phyloP scores from a whole-genome alignment of 2,329 filamentous ascomycete species.

The Trichoderma polysporum region DNA sequence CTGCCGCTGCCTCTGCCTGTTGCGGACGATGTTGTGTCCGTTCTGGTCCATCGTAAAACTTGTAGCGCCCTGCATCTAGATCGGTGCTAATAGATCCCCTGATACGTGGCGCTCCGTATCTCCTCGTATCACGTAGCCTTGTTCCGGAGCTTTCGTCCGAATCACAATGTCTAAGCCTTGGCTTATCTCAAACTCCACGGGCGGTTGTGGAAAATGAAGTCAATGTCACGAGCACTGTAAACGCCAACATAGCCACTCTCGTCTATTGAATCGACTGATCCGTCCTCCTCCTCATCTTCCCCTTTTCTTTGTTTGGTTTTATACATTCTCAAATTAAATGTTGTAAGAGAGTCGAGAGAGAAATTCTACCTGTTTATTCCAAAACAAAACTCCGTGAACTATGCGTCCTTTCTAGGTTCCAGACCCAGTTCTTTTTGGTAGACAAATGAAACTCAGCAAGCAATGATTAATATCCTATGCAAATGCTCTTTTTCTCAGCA shows the following conservation, averaged over 20 bases:
- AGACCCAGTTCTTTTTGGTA: not conserved
- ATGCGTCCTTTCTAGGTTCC: not conserved
- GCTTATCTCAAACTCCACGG: not conserved
- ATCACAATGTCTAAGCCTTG: not conserved
- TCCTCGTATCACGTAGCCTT: not conserved
- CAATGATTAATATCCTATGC: not conserved
- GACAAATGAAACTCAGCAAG: not conserved
- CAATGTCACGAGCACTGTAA: not conserved
- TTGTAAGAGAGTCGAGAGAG: conserved; percentile 14
- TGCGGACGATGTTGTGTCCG: not conserved
- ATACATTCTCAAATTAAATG: not conserved
- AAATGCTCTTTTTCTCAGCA: not conserved
- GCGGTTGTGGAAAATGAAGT: not conserved
- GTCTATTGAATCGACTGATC: not conserved
- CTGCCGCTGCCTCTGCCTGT: not conserved
- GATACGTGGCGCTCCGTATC: not conserved
- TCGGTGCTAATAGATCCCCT: not conserved
- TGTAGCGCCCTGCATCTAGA: not conserved
- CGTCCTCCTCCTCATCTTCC: not conserved
- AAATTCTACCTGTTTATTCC: not conserved
- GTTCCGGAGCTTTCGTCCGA: not conserved
- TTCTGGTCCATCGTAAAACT: not conserved
- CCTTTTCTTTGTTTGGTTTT: not conserved
- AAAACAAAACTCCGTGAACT: not conserved
- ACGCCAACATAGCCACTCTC: not conserved